A percentile compares a stretch with the other conserved stretches of the same genome.
phyloP scores from a whole-genome alignment of 2,329 filamentous ascomycete species.

The Volutella citrinella region DNA sequence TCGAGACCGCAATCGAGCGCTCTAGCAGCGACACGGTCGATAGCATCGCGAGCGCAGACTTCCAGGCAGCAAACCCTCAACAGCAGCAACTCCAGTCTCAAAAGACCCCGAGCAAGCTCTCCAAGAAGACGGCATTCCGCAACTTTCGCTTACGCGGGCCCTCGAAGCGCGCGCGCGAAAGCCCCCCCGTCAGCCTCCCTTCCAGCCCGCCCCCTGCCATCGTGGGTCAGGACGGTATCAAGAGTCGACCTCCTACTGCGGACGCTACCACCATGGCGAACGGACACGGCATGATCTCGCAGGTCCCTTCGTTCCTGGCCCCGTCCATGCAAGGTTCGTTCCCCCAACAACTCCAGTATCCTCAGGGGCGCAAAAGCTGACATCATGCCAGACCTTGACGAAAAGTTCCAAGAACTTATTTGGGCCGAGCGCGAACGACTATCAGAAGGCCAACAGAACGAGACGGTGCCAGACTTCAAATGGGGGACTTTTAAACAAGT shows the following conservation, averaged over 20 bases:
- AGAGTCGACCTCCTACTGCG: slow-evolving; percentile 21
- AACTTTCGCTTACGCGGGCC: slow-evolving; percentile 43
- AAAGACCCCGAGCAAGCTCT: slow-evolving; percentile 18
- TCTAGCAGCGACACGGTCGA: slow-evolving; percentile 27
- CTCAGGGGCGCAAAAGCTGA: no score
- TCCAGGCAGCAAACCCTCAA: slow-evolving; percentile 19
- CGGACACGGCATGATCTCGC: slow-evolving; percentile 12
- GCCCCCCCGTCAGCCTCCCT: slow-evolving; percentile 35
- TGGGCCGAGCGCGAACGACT: slow-evolving; percentile 52
- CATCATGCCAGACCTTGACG: slow-evolving; percentile 40
- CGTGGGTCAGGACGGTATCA: slow-evolving; percentile 35
- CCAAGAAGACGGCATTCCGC: slow-evolving; percentile 40
- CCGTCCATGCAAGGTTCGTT: slow-evolving; percentile 35
- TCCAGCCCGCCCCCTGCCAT: slow-evolving; percentile 30
- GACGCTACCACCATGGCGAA: slow-evolving; percentile 15
- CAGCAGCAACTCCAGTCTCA: slow-evolving; percentile 19
- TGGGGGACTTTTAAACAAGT: slow-evolving; percentile 36
- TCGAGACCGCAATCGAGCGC: slow-evolving; percentile 38
- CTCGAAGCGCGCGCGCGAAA: slow-evolving; percentile 43
- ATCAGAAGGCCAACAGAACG: slow-evolving; percentile 37
- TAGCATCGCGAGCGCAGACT: slow-evolving; percentile 24
- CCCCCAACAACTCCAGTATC: not conserved
- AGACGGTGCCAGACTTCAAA: slow-evolving; percentile 26
- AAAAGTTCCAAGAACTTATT: slow-evolving; percentile 50
- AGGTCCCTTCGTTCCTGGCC: slow-evolving; percentile 39